These are phyloP conservation scores for Polyporus tsugae DNA, from an alignment of 1,284 basidiomycete genomes.

Conservation along the genomic window DNA sequence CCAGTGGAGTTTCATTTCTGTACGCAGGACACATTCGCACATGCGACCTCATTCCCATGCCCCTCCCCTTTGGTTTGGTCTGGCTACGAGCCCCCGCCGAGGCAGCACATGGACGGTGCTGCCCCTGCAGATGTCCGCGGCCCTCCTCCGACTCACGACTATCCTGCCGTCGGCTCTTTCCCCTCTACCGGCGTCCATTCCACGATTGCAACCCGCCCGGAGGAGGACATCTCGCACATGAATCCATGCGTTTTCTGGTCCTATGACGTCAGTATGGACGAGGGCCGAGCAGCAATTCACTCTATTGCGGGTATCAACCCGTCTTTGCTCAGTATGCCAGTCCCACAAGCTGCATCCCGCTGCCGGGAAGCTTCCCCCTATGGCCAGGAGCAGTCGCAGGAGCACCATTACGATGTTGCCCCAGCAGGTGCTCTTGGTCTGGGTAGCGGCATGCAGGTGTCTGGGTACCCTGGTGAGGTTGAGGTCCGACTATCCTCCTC, in stretches of 20 bases:
- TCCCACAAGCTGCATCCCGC: constrained; percentile 1
- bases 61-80: neutral
- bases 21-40: neutral
- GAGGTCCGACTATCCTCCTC: neutral
- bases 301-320: neutral
- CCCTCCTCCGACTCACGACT: neutral
- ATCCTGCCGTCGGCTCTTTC: neutral
- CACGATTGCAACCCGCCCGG: neutral
- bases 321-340: neutral
- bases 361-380: neutral
- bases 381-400: constrained; percentile 18
- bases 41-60: neutral
- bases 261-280: neutral
- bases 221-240: neutral
- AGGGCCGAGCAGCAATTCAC: too few species aligned
- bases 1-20: neutral
- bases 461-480: neutral
- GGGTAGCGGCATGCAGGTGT: constrained; percentile 21
- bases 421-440: constrained; percentile 19
- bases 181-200: neutral
- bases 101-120: constrained; percentile 8
- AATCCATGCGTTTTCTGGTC: neutral
- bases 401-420: constrained; percentile 15
- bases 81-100: constrained; percentile 2
- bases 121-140: neutral